Percentiles rank a stretch among this genome's conserved stretches.
These are phyloP conservation scores for Cairneyella variabilis DNA, from an alignment of 495 filamentous ascomycete species.

Conservation along the genomic window DNA sequence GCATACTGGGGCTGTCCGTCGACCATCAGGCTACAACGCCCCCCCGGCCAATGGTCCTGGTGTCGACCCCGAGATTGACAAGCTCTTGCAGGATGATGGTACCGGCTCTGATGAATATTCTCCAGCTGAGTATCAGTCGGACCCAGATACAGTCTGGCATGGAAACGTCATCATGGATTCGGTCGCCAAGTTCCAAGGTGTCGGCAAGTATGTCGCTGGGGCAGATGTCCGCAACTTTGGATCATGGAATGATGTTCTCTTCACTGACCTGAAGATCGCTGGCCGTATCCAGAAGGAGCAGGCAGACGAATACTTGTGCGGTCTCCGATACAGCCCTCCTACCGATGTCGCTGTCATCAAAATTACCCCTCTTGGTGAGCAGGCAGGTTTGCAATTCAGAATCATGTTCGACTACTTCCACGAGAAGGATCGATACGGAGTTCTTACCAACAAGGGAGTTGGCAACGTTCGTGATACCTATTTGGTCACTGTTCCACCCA, in stretches of 20 bases:
- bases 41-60: conserved; percentile 46
- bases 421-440: conserved; percentile 73
- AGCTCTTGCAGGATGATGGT: conserved; percentile 80
- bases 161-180: conserved; percentile 74
- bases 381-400: conserved; percentile 55
- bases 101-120: conserved; percentile 84
- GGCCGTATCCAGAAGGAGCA: conserved; percentile 77
- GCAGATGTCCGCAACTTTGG: conserved; percentile 60
- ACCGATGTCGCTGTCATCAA: conserved; percentile 72
- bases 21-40: conserved; percentile 35
- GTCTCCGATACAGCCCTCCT: conserved; percentile 65
- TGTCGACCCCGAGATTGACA: conserved; percentile 84
- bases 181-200: conserved; percentile 66
- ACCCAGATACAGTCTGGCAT: conserved; percentile 68
- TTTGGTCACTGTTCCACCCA: conserved; percentile 68
- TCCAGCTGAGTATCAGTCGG: conserved; percentile 65
- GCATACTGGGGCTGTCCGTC: conserved; percentile 35
- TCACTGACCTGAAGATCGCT: conserved; percentile 64
- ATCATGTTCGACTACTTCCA: conserved; percentile 76
- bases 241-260: conserved; percentile 69
- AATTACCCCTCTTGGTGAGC: conserved; percentile 51
- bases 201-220: conserved; percentile 81
- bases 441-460: conserved; percentile 64
- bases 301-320: conserved; percentile 85
- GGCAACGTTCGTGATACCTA: conserved; percentile 74